phyloP scores from a whole-genome alignment of 441 rosid species.

The Iberis amara region DNA sequence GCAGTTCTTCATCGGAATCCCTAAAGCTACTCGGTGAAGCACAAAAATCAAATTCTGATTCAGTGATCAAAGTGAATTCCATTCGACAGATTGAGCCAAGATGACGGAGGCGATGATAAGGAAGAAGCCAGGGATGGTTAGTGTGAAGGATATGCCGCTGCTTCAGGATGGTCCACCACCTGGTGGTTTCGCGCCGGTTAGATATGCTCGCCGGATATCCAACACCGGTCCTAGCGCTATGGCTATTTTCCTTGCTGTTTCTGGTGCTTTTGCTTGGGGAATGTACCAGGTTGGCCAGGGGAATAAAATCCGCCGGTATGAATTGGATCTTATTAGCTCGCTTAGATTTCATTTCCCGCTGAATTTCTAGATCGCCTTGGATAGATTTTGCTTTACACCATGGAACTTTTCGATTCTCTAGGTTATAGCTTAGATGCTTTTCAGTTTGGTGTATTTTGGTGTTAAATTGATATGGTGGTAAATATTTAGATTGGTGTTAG shows the following conservation, averaged over 20 bases:
- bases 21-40: too few relatives aligned
- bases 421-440: too few relatives aligned
- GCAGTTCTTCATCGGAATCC: background rate
- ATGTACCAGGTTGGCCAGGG: constrained; percentile 96
- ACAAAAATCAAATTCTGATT: too few relatives aligned
- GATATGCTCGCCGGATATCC: constrained; percentile 91
- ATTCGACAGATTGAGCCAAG: constrained; percentile 1
- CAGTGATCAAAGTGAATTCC: too few relatives aligned
- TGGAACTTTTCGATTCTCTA: too few relatives aligned
- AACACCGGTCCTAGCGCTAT: constrained; percentile 83
- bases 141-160: constrained; percentile 93
- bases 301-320: constrained; percentile 79
- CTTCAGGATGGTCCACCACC: constrained; percentile 98
- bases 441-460: too few relatives aligned
- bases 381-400: too few relatives aligned
- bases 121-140: constrained; percentile 95
- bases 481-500: too few relatives aligned
- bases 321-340: too few relatives aligned
- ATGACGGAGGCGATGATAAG: constrained; percentile 95
- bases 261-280: constrained; percentile 84
- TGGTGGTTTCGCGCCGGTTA: constrained; percentile 83
- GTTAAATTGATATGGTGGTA: too few relatives aligned
- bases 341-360: too few relatives aligned
- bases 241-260: constrained; percentile 73
- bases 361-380: too few relatives aligned